Conservation (phyloP, 1,284 basidiomycete genomes). For the Ustilago nuda region DNA sequence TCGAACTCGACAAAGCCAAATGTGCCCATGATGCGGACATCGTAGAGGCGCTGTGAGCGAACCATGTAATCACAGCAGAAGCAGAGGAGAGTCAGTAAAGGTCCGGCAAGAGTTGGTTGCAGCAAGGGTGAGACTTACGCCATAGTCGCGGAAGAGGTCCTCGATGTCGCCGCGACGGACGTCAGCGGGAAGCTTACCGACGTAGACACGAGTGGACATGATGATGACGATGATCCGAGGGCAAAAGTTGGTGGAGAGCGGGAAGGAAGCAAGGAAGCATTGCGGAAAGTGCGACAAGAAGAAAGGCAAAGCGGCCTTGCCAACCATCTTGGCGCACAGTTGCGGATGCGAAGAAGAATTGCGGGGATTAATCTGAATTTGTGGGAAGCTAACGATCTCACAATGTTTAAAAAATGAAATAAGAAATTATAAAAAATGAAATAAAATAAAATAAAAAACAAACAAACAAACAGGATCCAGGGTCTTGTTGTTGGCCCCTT, state of each 20-base stretch:
- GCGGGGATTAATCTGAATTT: background rate
- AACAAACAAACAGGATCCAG: constrained; percentile 3
- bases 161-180: constrained; percentile 63
- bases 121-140: constrained; percentile 47
- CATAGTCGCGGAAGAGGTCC: constrained; percentile 66
- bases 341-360: background rate
- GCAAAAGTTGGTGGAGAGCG: constrained; percentile 4
- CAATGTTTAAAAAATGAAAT: background rate
- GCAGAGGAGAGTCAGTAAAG: background rate
- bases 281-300: constrained; percentile 5
- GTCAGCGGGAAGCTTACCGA: constrained; percentile 63
- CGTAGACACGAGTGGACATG: constrained; percentile 63
- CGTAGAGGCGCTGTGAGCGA: constrained; percentile 46
- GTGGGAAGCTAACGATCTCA: background rate
- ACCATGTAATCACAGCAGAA: background rate
- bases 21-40: constrained; percentile 66
- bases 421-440: background rate
- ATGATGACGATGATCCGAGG: constrained; percentile 4
- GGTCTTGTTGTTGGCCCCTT: constrained; percentile 1
- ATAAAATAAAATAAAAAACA: constrained; percentile 4
- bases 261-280: constrained; percentile 4
- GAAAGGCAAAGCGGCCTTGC: constrained; percentile 1
- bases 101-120: background rate
- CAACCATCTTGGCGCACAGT: constrained; percentile 9
- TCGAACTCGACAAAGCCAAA: constrained; percentile 69